Base-by-base conservation (phyloP, 495 filamentous ascomycete genomes). In the Acidiella bohemica region DNA sequence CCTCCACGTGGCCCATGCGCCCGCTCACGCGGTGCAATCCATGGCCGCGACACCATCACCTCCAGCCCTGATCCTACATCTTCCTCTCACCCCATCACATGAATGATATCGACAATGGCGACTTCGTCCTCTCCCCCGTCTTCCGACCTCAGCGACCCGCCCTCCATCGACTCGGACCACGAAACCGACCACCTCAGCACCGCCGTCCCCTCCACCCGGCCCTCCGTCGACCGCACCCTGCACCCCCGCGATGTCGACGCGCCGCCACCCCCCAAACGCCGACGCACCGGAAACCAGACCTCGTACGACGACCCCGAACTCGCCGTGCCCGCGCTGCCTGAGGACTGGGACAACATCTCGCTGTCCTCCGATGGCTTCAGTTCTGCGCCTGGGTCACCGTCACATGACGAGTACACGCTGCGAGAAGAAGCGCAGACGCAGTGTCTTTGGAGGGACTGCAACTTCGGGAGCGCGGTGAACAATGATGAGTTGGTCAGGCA, bases 401-500 rank as follows among this genome's bases (percentile, higher is more conserved):
- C 66, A 22, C 78, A 88, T 42, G 84, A 87, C 52, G 82, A 85
- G 44, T 80, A 78, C 42, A 73, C 81, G 50, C 46, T 53, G 18
- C 65, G 60, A 27, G 63, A 64, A 12, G 90, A 94, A 49, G 92
- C 96, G 57, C 76, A 96, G 39, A 92, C 84, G 2, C 61, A 78
- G 22, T 97, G 90, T 59, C 71, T 72, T 19, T 97, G 90, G 90
- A 79, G 85, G 32, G 83, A 81, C 37, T 97, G 90, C 59, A 65
- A 66, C 21, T 77, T 63, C 5, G 82, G 81, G 35, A 84, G 94
- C 53, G 53, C 90, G 49, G 73, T 76, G 0, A 90, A 96, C 55
- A 96, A 96, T 84, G 90, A 97, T 59, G 77, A 69, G 46, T 61
- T 97, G 38, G 92, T 97, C 39, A 71, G 81, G 46, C 90, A 97